phyloP scores from a whole-genome alignment of 352 stramenopile species.

The Globisporangium nagaii region DNA sequence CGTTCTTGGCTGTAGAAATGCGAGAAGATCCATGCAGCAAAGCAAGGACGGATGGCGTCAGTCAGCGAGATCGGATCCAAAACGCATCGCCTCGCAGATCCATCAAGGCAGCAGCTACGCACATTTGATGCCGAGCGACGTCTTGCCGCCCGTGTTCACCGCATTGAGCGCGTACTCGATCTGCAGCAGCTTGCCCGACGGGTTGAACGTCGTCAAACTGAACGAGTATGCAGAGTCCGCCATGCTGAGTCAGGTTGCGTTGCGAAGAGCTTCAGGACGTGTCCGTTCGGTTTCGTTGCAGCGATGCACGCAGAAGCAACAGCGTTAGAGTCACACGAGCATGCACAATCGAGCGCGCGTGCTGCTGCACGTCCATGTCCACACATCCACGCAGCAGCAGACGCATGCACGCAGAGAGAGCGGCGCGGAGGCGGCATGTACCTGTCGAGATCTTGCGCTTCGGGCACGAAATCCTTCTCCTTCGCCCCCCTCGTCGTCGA shows the following conservation, averaged over 20 bases:
- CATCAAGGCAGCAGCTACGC: constrained; percentile 12
- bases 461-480: constrained; percentile 13
- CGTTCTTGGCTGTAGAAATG: constrained; percentile 92
- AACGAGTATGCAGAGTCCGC: constrained; percentile 98
- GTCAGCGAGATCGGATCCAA: background rate
- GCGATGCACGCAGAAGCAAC: background rate
- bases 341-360: background rate
- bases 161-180: constrained; percentile 99
- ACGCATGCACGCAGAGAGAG: constrained; percentile 1
- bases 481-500: constrained; percentile 13
- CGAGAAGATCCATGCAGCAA: background rate
- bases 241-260: constrained; percentile 52
- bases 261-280: background rate
- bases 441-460: constrained; percentile 22
- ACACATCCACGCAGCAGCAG: background rate
- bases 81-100: no score
- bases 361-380: no score
- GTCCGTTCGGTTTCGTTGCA: background rate
- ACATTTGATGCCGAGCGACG: constrained; percentile 96
- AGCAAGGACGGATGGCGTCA: background rate
- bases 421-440: background rate
- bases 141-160: constrained; percentile 96
- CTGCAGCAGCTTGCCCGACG: constrained; percentile 98
- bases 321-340: no score
- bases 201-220: constrained; percentile 99